Base-by-base conservation (phyloP, 495 filamentous ascomycete species). In the Aspergillus biplanus region DNA sequence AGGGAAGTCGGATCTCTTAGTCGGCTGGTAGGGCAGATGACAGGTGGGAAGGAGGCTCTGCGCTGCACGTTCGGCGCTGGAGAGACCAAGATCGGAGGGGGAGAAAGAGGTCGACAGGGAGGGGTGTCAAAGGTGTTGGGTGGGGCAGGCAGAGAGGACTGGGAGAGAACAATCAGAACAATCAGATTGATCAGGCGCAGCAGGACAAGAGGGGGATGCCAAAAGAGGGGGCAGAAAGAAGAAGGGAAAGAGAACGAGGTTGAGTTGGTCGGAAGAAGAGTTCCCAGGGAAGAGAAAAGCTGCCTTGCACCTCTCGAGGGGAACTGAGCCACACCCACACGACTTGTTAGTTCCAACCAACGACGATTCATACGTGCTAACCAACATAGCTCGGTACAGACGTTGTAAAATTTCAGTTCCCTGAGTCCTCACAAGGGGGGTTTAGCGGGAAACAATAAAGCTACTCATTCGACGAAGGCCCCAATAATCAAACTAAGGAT, bases 11-110 rank as follows among this genome's bases (percentile, higher is more conserved):
- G 8, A 54, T 50, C 5, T 50, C 47, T 50, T 50, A 18, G 47
- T 18, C 18, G 47, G 47, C 16, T 50, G 47, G 21, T 18, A 50
- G 47, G 21, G 47, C 21, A 50, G 47, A 50, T 50, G 47, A 50
- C 47, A 50, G 47, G 47, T 50, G 47, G 52, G 52, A 34, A 54
- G 33, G 52, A 54, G 52, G 52, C 52, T 54, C 52, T 54, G 52
- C 52, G 15, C 52, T 54, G 47, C 52, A 54, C 27, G 52, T 54
- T 34, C 27, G 47, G 32, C 8, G 44, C 35, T 58, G 42, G 16
- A 46, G 39, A 32, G 42, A 32, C 35, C 33, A n/a, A 39, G 53
- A 37, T 16, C 6, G 33, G 34, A 39, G 15, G 15, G 53, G 39
- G 53, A 58, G 18, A 33, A n/a, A 52, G 5, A 33, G 4, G 21